phyloP scores from a whole-genome alignment of 805 yeast genomes.

The Candida germanica region DNA sequence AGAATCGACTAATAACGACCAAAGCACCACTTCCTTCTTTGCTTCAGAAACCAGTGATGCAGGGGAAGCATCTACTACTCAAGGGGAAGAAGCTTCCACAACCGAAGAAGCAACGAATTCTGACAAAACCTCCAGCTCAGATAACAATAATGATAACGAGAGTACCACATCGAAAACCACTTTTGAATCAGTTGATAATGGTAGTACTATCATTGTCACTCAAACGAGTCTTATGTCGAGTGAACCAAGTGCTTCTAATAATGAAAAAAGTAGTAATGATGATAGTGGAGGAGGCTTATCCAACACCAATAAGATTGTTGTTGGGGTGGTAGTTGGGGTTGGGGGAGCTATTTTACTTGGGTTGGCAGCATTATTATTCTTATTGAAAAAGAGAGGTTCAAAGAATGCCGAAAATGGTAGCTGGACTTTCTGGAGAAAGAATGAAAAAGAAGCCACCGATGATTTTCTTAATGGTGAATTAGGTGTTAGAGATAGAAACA shows the following conservation, averaged over 20 bases:
- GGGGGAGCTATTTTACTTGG: constrained; percentile 42
- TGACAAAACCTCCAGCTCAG: not conserved
- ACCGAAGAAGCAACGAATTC: constrained; percentile 2
- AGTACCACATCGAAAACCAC: constrained; percentile 20
- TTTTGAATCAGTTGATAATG: constrained; percentile 31
- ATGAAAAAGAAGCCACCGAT: constrained; percentile 39
- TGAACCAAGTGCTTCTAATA: constrained; percentile 22
- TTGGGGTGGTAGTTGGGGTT: constrained; percentile 47
- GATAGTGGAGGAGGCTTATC: constrained; percentile 32
- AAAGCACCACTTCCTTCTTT: not conserved
- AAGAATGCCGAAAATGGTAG: constrained; percentile 29
- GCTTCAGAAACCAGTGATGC: not conserved
- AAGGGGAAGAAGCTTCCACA: not conserved
- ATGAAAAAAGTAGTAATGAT: constrained; percentile 7
- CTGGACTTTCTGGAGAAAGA: constrained; percentile 50
- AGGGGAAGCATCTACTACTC: not conserved
- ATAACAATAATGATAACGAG: not conserved
- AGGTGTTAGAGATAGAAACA: constrained; percentile 46
- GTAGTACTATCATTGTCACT: constrained; percentile 39
- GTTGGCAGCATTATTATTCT: constrained; percentile 30
- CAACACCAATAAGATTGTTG: constrained; percentile 40
- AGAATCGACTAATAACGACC: not conserved
- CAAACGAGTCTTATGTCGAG: constrained; percentile 28
- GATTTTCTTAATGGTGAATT: constrained; percentile 44
- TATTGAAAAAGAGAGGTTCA: constrained; percentile 32